phyloP scores from a whole-genome alignment of 305 asterid species.

The Rubia balearica region DNA sequence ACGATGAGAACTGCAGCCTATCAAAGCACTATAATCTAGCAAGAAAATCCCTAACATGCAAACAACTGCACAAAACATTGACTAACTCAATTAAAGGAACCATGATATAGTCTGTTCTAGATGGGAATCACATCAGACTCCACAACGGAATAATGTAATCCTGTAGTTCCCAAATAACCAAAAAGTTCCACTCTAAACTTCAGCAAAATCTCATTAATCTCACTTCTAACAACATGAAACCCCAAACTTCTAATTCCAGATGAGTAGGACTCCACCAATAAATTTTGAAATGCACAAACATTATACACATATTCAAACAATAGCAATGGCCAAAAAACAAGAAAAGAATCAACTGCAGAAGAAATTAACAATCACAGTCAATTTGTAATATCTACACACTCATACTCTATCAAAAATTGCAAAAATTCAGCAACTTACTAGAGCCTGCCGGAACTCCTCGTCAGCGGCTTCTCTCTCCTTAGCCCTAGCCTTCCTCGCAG shows the following conservation, averaged over 20 bases:
- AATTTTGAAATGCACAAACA: neutral
- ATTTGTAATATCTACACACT: too few relatives aligned
- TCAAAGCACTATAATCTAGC: neutral
- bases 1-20: neutral
- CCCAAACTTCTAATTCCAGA: neutral
- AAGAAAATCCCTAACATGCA: neutral
- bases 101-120: neutral
- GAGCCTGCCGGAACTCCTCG: constrained; percentile 49
- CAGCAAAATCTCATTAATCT: neutral
- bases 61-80: neutral
- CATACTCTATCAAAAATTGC: neutral
- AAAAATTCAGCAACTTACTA: constrained; percentile 38
- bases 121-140: neutral
- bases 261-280: neutral
- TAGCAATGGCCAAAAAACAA: neutral
- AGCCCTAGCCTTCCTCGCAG: constrained; percentile 73
- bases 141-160: neutral
- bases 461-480: constrained; percentile 54
- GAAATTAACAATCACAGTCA: neutral
- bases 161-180: neutral
- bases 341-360: neutral
- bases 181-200: neutral
- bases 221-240: neutral
- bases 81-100: neutral
- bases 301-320: neutral